Base-by-base conservation (phyloP, 1,139 yeast species). In the Yamadazyma triangularis region DNA sequence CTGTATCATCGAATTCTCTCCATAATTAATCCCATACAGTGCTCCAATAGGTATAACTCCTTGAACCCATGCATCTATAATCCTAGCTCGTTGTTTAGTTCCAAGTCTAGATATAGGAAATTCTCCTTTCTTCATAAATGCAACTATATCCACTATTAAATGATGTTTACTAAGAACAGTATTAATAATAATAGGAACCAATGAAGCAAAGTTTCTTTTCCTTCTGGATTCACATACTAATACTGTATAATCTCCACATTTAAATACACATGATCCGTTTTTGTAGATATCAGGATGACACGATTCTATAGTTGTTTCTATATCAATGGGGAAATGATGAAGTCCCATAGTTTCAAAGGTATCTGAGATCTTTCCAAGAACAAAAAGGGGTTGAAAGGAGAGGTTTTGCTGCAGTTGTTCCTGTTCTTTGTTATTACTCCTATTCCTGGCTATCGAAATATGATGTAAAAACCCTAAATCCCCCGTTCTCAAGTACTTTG, bases 291-390 rank as follows among this genome's bases (percentile, higher is more conserved):
- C 76, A 5, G 72, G 47, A 48, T 84, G 89, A 29, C 80, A 70
- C 2, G 70, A 62, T 47, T 80, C 91, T 18, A 88, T 79, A 3
- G 95, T 79, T 25, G 62, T 64, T 47, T 89, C 96, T 39, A 89
- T 72, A 53, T 89, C 97, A 21, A 70, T 61, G 1, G 95, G 95
- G 65, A 91, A 91, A 54, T 87, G 95, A 48, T 86, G 89, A 42
- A 91, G 63, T 0, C 99, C 99, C 63, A 86, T 70, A 2, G 84
- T 80, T 51, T 91, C 99, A 58, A 91, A 82, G 0, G 97, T 88
- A 43, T 85, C 94, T 5, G 88, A 79, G 28, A 93, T 81, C 33
- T 79, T 72, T 0, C 98, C 98, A 29, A 91, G 59, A 8, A 88
- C 88, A 53, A 83, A 91, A 30, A 91, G 63, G 6, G 95, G 81